These are phyloP conservation scores for Hanseniaspora pseudoguilliermondii DNA, from an alignment of 805 yeast genomes.

Conservation along the genomic window DNA sequence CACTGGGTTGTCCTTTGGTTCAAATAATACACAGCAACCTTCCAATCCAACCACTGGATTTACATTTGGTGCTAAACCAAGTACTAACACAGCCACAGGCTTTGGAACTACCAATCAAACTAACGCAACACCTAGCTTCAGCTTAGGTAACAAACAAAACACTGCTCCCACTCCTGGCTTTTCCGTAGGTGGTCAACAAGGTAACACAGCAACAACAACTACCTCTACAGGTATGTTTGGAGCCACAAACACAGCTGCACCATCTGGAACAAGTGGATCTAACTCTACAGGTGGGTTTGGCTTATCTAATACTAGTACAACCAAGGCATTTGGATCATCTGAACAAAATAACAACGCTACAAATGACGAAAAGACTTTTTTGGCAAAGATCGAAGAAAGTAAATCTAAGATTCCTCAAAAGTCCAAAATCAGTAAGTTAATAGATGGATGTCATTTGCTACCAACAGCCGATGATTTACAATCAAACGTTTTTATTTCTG, in stretches of 20 bases:
- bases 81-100: not conserved
- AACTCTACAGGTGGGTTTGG: not conserved
- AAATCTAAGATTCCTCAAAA: slow-evolving; percentile 55
- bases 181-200: not conserved
- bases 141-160: not conserved
- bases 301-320: not conserved
- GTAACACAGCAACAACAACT: not conserved
- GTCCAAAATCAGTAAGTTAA: slow-evolving; percentile 4
- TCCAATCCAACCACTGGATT: not conserved
- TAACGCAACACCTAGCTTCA: not conserved
- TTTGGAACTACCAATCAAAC: not conserved
- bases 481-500: not conserved
- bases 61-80: slow-evolving; percentile 5
- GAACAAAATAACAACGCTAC: not conserved
- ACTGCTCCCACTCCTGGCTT: not conserved
- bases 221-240: not conserved
- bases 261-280: not conserved
- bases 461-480: slow-evolving; percentile 1
- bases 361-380: slow-evolving; percentile 19
- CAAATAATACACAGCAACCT: not conserved
- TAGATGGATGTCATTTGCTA: slow-evolving; percentile 10
- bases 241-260: not conserved
- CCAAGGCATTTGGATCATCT: not conserved
- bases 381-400: slow-evolving; percentile 66
- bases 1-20: not conserved